These are phyloP conservation scores for Termitomyces sp. DNA, from an alignment of 768 basidiomycete genomes.

Conservation along the genomic window DNA sequence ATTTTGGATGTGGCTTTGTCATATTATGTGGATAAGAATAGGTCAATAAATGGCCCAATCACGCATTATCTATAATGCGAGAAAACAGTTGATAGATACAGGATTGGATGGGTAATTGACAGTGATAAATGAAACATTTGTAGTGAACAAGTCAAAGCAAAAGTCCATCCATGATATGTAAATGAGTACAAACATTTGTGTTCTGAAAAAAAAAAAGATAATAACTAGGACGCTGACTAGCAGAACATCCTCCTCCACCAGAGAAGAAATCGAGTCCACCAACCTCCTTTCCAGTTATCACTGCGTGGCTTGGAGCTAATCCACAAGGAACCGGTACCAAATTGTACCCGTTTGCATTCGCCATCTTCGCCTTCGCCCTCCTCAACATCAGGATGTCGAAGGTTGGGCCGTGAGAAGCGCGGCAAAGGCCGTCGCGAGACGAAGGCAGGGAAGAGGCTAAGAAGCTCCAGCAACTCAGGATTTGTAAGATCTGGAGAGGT, in stretches of 20 bases:
- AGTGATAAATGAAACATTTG: constrained; percentile 1
- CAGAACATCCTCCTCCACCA: constrained; percentile 84
- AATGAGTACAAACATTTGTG: constrained; percentile 17
- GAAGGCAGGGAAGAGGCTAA: constrained; percentile 75
- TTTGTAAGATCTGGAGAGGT: constrained; percentile 75
- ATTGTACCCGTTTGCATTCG: constrained; percentile 54
- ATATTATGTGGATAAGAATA: neutral
- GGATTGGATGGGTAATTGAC: neutral
- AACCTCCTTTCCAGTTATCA: constrained; percentile 68
- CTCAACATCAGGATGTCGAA: constrained; percentile 55
- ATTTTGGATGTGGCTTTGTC: neutral
- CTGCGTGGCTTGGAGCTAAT: constrained; percentile 55
- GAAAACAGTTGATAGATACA: neutral
- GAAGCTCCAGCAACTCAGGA: constrained; percentile 63
- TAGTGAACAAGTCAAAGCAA: constrained; percentile 7
- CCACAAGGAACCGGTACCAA: constrained; percentile 87
- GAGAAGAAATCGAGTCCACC: constrained; percentile 72
- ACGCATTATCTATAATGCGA: neutral
- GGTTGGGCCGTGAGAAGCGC: constrained; percentile 51
- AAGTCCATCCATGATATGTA: constrained; percentile 16
- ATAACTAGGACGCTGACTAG: constrained; percentile 27
- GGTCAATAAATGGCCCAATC: neutral
- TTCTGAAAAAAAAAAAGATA: constrained; percentile 1
- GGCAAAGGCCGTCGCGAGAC: constrained; percentile 66
- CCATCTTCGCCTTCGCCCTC: constrained; percentile 56